These are phyloP conservation scores for Hordeum pubiflorum DNA, from an alignment of 202 grass and related monocot species.

Conservation along the genomic window DNA sequence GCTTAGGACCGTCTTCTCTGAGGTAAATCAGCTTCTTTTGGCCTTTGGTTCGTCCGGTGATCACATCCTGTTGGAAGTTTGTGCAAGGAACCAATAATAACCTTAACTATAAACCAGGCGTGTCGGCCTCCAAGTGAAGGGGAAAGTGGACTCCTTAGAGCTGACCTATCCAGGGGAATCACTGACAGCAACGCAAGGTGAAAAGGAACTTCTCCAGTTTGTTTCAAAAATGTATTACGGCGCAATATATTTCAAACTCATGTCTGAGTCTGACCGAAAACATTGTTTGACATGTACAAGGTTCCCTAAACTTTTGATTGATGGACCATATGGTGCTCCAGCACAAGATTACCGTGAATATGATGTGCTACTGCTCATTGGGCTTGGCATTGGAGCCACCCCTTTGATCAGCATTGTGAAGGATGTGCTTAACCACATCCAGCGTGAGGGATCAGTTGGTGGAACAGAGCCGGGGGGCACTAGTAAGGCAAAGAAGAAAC, in stretches of 20 bases:
- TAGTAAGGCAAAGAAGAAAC: constrained; percentile 32
- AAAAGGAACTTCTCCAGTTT: constrained; percentile 10
- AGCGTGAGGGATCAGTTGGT: constrained; percentile 32
- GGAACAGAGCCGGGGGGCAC: constrained; percentile 23
- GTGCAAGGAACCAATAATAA: background rate
- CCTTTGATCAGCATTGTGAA: constrained; percentile 97
- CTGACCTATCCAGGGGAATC: constrained; percentile 53
- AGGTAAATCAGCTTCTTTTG: constrained; percentile 34
- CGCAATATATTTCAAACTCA: background rate
- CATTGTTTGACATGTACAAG: constrained; percentile 25
- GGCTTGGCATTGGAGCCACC: constrained; percentile 88
- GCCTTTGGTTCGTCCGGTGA: background rate
- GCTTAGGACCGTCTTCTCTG: constrained; percentile 71
- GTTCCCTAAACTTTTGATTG: constrained; percentile 76
- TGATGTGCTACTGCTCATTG: constrained; percentile 79
- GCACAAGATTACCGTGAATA: constrained; percentile 90
- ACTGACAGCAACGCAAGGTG: constrained; percentile 40
- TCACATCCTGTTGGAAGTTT: background rate
- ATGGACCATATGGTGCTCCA: constrained; percentile 90
- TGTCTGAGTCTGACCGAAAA: background rate
- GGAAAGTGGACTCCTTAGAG: constrained; percentile 76
- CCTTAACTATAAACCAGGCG: constrained; percentile 41
- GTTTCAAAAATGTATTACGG: background rate
- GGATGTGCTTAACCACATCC: constrained; percentile 81
- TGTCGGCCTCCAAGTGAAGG: constrained; percentile 47